Evolutionary conservation across 352 stramenopile genomes (phyloP), one percentile per base, ranked within the genome.

Genomic region (Globisporangium echinulatum): DNA sequence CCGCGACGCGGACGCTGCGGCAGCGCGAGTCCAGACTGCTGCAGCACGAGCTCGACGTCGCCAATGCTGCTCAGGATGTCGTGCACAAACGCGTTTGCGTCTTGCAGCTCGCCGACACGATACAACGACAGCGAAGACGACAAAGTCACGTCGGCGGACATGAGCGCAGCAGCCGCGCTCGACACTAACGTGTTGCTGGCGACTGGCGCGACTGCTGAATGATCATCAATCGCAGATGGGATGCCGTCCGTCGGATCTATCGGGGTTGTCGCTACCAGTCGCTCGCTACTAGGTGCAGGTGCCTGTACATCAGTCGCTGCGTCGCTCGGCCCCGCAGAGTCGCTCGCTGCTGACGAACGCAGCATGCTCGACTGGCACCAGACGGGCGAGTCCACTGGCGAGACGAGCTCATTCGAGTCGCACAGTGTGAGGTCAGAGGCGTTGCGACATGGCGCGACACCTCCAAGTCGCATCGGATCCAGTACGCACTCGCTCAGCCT

Each of bases 61-160:
- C 71, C 69, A 8, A 89, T 87, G 56, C 72, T 86, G 44, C 59
- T 72, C 8, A 89, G 43, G 47, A 89, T 89, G 1, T 89, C 70
- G 13, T 72, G 69, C 19, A 89, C 59, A 62, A 89, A 89, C 0
- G 76, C 67, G 19, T 72, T 59, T 33, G 69, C 75, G 13, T 68
- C 61, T 60, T 68, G 61, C 5, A 64, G 63, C 17, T 64, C 62
- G 4, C 52, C 48, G 4, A 58, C 38, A 10, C 15, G 14, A 17
- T 58, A 69, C 39, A 6, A 8, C 7, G 39, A 36, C 7, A 14
- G 1, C 10, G 37, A 9, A 9, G n/a, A n/a, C 15, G 14, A 33
- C 2, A 33, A 3, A 33, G 25, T 33, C 25, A 33, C 25, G 25
- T 33, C 25, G 25, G 25, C 25, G 25, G 25, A 33, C 25, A 33